These are phyloP conservation scores for Bonia amplexicaulis DNA, from an alignment of 176 grass and related monocot genomes.

Conservation along the genomic window DNA sequence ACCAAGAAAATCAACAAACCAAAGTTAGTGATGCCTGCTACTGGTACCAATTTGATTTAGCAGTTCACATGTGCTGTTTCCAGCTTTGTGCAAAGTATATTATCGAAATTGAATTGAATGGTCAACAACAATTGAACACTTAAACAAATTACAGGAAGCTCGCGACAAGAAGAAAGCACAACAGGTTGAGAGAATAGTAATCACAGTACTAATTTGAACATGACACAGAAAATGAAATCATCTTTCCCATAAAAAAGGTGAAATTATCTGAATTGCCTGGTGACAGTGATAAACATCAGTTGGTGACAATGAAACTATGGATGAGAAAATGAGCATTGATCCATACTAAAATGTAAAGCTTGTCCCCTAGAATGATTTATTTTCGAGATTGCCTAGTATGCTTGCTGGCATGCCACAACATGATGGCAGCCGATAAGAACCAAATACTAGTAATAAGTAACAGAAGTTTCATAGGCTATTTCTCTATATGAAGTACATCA, in stretches of 20 bases:
- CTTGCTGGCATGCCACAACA: background rate
- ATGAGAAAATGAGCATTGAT: background rate
- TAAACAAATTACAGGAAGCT: background rate
- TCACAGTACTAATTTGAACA: background rate
- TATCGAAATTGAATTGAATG: background rate
- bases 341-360: too few relatives aligned
- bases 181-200: background rate
- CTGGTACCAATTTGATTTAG: background rate
- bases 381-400: background rate
- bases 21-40: background rate
- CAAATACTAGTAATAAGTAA: background rate
- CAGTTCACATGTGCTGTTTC: background rate
- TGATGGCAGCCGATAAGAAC: background rate
- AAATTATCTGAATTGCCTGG: background rate
- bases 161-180: background rate
- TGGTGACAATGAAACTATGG: background rate
- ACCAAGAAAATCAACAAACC: background rate
- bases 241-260: too few relatives aligned
- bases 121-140: background rate
- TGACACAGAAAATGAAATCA: background rate
- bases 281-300: background rate
- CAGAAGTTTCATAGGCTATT: background rate
- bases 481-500: background rate
- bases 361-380: background rate
- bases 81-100: background rate